phyloP scores from a whole-genome alignment of 352 stramenopile genomes.

The Aphanomyces astaci region DNA sequence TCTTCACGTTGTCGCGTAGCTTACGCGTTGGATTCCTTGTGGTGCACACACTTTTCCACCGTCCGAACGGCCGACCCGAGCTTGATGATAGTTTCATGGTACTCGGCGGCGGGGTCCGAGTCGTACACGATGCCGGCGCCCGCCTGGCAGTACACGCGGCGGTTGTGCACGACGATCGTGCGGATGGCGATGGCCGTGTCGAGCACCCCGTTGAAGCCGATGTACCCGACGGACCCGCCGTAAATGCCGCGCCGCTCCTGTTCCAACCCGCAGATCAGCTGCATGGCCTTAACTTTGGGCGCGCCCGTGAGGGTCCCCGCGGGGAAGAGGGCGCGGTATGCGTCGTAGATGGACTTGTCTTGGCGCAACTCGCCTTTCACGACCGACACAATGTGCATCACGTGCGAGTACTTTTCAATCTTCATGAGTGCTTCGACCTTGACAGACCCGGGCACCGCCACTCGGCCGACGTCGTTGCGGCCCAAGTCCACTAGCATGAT shows the following conservation, averaged over 20 bases:
- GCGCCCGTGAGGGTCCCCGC: conserved; percentile 82
- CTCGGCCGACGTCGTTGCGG: conserved; percentile 83
- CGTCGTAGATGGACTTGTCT: conserved; percentile 81
- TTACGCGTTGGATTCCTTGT: conserved; percentile 11
- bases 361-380: conserved; percentile 74
- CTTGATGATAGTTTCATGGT: conserved; percentile 87
- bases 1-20: not conserved
- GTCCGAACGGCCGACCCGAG: conserved; percentile 74
- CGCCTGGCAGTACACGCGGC: conserved; percentile 75
- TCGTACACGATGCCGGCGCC: conserved; percentile 86
- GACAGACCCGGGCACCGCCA: conserved; percentile 72
- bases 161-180: conserved; percentile 76
- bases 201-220: conserved; percentile 78
- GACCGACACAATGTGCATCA: conserved; percentile 88
- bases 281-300: conserved; percentile 85
- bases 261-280: conserved; percentile 82
- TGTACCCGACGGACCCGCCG: conserved; percentile 80
- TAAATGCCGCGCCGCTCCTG: conserved; percentile 77
- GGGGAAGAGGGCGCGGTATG: conserved; percentile 84
- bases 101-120: conserved; percentile 78
- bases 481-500: conserved; percentile 90
- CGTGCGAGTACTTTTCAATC: conserved; percentile 88
- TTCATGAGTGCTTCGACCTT: conserved; percentile 82
- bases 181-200: conserved; percentile 86
- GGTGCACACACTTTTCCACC: conserved; percentile 60